Evolutionary conservation across 2,329 filamentous ascomycete genomes (phyloP).

Genomic region (Gaeumannomyces tritici): DNA sequence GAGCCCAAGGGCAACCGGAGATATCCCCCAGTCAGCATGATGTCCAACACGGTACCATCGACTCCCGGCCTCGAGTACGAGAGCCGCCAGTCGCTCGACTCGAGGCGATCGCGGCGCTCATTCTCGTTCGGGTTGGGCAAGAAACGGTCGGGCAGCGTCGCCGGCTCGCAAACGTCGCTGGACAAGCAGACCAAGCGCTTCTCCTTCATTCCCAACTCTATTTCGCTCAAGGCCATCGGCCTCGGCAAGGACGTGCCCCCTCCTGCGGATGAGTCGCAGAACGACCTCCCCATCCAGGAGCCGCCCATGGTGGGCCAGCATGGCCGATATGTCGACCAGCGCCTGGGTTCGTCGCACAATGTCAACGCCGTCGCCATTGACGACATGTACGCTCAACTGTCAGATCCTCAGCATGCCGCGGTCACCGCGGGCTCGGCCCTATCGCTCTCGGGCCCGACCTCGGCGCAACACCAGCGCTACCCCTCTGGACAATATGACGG

Average conservation of each 20-base stretch:
- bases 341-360: background rate
- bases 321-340: constrained; percentile 22
- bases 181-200: constrained; percentile 56
- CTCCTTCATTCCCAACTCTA: constrained; percentile 56
- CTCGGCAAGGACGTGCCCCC: constrained; percentile 44
- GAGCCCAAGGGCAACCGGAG: constrained; percentile 54
- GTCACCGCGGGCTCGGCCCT: constrained; percentile 6
- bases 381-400: constrained; percentile 21
- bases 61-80: constrained; percentile 1
- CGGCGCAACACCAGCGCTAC: constrained; percentile 28
- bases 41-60: constrained; percentile 41
- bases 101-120: constrained; percentile 51
- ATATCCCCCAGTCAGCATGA: constrained; percentile 86
- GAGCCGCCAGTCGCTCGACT: constrained; percentile 39
- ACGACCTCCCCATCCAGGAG: constrained; percentile 42
- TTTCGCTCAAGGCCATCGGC: constrained; percentile 56
- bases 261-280: constrained; percentile 36
- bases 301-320: constrained; percentile 27
- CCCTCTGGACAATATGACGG: constrained; percentile 27
- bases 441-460: constrained; percentile 16
- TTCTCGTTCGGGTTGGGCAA: constrained; percentile 60
- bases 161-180: constrained; percentile 43
- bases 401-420: constrained; percentile 13
- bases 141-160: constrained; percentile 60
- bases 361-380: constrained; percentile 16